Evolutionary conservation across 768 basidiomycete genomes (phyloP), one percentile per base, ranked within the genome.

Genomic region (Lentinus brumalis): DNA sequence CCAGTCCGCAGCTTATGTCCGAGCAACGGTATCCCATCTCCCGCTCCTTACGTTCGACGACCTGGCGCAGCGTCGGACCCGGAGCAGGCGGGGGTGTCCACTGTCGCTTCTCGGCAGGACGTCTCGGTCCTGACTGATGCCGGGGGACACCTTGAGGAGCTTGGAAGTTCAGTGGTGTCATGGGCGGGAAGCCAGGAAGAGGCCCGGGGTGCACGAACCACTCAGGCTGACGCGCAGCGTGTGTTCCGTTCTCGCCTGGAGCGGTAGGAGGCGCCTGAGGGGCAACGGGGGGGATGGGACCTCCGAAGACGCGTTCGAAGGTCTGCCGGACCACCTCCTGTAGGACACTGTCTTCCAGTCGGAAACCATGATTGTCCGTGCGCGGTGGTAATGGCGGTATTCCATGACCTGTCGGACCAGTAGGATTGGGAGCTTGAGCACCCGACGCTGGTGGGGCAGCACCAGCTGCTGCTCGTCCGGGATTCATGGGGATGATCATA

Each of bases 1-100:
- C 91, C 31, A 91, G 70, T 2, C 88, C 89, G 71, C 91, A 93
- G 61, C 84, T 85, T 31, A 85, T 74, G 66, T 92, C 91, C 41
- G 77, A 83, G 70, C 91, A 93, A 51, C 91, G 78, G 66, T 91
- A 68, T 0, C 89, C 91, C 21, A 83, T 80, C 69, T 90, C 88
- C 21, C 86, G 82, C 72, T 92, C 91, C 57, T 83, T 79, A 60
- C 82, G 80, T 71, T 93, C 91, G 16, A 93, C 78, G 6, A 86
- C 82, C 70, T 92, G 84, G 30, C 91, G 87, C 46, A 92, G 74
- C 6, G 89, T 89, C 38, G 79, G 80, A 0, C 90, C 90, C 2
- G 89, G 89, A 0, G 87, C 76, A 0, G 85, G 74, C 0, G 89
- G 89, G 1, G 80, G 77, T 2, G 77, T 73, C 89, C 89, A 92